Conservation (phyloP, 2,329 filamentous ascomycete genomes). For the Tolypocladium endophyticum region DNA sequence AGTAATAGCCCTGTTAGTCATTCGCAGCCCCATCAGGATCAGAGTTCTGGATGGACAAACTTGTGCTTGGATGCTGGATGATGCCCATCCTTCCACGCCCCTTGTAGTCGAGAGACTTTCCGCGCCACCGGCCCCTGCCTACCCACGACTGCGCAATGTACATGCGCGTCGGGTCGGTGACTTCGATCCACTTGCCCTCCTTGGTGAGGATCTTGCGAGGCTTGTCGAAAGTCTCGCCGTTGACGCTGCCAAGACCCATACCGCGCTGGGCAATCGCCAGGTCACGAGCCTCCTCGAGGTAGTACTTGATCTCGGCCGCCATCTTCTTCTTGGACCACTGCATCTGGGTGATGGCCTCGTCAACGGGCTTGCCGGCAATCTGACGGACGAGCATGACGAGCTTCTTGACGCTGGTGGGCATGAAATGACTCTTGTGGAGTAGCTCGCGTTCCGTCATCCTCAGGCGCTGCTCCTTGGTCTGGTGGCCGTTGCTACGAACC, state of each 20-base stretch:
- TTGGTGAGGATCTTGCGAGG: conserved; percentile 55
- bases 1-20: conserved; percentile 5
- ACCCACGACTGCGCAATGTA: conserved; percentile 95
- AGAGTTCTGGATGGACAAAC: conserved; percentile 38
- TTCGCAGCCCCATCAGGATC: neutral
- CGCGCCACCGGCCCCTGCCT: conserved; percentile 57
- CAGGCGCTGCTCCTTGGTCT: conserved; percentile 54
- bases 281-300: conserved; percentile 73
- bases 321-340: conserved; percentile 90
- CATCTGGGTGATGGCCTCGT: conserved; percentile 92
- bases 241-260: conserved; percentile 61
- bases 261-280: conserved; percentile 68
- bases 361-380: conserved; percentile 85
- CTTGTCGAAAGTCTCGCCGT: conserved; percentile 26
- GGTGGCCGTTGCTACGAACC: conserved; percentile 46
- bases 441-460: conserved; percentile 50
- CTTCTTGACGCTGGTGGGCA: conserved; percentile 89
- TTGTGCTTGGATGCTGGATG: conserved; percentile 62
- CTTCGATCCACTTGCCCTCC: conserved; percentile 60
- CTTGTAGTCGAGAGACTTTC: conserved; percentile 53
- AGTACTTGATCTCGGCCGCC: conserved; percentile 66
- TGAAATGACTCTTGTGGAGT: conserved; percentile 52
- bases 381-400: conserved; percentile 75
- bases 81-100: conserved; percentile 62
- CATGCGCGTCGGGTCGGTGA: conserved; percentile 67